phyloP scores from a whole-genome alignment of 225 moss, liverwort and hornwort genomes.

The Climacium dendroides region DNA sequence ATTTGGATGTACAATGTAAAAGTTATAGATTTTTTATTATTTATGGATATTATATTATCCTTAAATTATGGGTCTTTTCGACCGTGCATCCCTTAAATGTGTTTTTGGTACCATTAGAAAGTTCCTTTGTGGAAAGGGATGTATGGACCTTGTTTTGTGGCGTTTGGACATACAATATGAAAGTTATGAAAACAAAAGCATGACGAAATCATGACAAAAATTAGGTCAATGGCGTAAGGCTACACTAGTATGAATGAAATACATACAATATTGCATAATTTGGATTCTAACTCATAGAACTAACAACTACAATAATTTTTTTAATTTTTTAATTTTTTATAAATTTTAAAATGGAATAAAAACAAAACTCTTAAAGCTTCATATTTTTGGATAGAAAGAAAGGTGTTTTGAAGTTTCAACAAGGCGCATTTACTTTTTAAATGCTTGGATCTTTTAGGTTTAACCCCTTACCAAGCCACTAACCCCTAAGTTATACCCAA shows the following conservation, averaged over 20 bases:
- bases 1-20: no score
- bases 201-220: no score
- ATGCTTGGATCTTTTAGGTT: background rate
- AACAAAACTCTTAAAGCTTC: background rate
- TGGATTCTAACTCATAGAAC: background rate
- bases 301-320: background rate
- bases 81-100: no score
- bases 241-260: background rate
- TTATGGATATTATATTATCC: no score
- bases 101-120: no score
- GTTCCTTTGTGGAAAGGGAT: no score
- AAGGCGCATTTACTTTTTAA: accelerated
- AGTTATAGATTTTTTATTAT: no score
- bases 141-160: no score
- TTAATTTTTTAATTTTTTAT: background rate
- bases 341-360: accelerated
- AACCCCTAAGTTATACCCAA: background rate
- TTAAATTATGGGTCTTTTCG: no score
- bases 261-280: background rate
- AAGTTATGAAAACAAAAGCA: no score
- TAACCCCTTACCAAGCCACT: background rate
- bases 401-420: background rate
- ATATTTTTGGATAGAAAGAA: background rate
- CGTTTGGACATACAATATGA: no score
- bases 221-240: no score